Evolutionary conservation across 208 protist species (phyloP).

Genomic region (Leishmania amazonensis): DNA sequence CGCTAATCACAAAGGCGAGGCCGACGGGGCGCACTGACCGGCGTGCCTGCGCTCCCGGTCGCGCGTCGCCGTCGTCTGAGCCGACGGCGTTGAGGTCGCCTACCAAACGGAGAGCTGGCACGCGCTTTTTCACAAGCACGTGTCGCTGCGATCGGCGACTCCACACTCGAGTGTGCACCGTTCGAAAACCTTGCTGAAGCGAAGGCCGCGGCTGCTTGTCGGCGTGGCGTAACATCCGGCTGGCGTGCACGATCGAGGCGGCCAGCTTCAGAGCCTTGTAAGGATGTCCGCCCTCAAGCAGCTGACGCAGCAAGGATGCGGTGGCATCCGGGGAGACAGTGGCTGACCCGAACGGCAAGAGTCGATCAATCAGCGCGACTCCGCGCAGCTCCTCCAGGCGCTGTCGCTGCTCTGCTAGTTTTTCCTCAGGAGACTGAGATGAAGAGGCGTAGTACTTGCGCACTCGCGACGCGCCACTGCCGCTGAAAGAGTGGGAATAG

Average conservation of each 20-base stretch:
- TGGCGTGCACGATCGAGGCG: constrained; percentile 43
- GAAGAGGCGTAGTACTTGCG: constrained; percentile 26
- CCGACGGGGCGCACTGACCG: constrained; percentile 33
- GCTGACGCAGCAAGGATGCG: constrained; percentile 41
- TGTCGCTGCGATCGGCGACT: constrained; percentile 30
- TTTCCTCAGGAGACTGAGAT: not conserved
- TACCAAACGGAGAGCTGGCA: constrained; percentile 47
- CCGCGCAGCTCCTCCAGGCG: constrained; percentile 21
- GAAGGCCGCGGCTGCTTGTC: constrained; percentile 40
- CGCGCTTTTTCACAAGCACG: constrained; percentile 41
- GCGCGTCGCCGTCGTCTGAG: not conserved
- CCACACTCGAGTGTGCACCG: constrained; percentile 53
- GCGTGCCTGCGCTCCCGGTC: constrained; percentile 4
- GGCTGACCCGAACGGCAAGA: constrained; percentile 50
- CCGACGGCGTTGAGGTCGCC: constrained; percentile 20
- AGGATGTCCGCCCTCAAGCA: constrained; percentile 38
- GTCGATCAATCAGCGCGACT: constrained; percentile 40
- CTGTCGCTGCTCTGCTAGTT: not conserved
- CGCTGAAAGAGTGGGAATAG: not conserved
- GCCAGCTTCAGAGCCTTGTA: constrained; percentile 60
- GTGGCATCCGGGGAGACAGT: constrained; percentile 41
- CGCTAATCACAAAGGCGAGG: constrained; percentile 35
- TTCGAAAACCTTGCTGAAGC: constrained; percentile 38
- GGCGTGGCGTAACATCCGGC: constrained; percentile 58
- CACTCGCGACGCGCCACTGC: not conserved